Evolutionary conservation across 345 rosid species (phyloP), one percentile per base, ranked within the genome.

Genomic region (Corymbia maculata): DNA sequence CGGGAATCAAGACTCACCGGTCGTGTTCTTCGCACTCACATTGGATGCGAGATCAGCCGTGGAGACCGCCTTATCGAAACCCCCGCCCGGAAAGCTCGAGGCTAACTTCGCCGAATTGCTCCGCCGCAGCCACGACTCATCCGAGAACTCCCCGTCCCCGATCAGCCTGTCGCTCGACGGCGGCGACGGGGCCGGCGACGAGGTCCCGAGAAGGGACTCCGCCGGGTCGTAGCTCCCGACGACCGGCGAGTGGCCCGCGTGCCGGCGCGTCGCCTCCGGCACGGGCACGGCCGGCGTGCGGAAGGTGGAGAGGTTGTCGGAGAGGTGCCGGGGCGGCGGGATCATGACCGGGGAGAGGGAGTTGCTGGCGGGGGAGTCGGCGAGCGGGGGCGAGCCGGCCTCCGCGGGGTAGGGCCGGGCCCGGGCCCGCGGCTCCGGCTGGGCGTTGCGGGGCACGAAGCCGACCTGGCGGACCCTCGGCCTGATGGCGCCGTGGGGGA

Each of bases 381-480:
- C 51, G 44, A 93, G 85, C 52, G 94, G 88, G 61, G 93, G 91
- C 7, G 91, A 86, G 80, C 89, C 55, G n/a, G 88, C 26, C 88
- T 88, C 88, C 91, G 92, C 88, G 86, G 93, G 89, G 92, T 88
- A 86, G 95, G 94, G 28, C 88, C 88, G 57, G 89, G 90, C 4
- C 45, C 64, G 70, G 89, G 82, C 26, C 87, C 93, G 86, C 26
- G 94, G 92, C 12, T 92, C 94, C 88, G 93, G 87, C 36, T 94
- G 92, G 5, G 93, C 94, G 90, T 93, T 93, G 30, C 87, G 93
- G 66, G 99, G 91, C 92, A 97, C 95, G 93, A 97, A 97, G 4
- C 99, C 99, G 24, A 97, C 98, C 52, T 93, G 98, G 12, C 98
- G 96, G 91, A 96, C 94, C 92, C 96, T 96, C 3, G 99, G 99